Conservation (phyloP, 768 basidiomycete genomes). For the Pluteus cervinus region DNA sequence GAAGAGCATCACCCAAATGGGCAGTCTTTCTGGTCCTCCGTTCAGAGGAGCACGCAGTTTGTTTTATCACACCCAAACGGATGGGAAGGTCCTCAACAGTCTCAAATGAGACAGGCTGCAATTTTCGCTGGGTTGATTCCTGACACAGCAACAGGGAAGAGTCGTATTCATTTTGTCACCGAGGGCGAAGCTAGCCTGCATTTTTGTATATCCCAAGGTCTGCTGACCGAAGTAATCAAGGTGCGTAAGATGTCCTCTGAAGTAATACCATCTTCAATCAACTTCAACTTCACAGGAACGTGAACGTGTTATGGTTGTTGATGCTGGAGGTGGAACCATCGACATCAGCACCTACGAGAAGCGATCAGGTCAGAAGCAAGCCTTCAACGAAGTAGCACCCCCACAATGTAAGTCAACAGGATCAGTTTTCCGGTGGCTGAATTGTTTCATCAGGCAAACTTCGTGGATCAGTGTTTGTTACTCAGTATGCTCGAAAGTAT, state of each 20-base stretch:
- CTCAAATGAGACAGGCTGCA: constrained; percentile 37
- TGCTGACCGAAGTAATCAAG: constrained; percentile 25
- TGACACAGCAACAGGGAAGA: constrained; percentile 23
- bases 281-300: constrained; percentile 7
- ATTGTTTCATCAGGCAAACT: constrained; percentile 22
- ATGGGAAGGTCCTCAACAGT: constrained; percentile 44
- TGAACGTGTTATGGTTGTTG: constrained; percentile 36
- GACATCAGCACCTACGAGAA: constrained; percentile 40
- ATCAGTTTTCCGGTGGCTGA: neutral
- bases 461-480: constrained; percentile 36
- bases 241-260: constrained; percentile 9
- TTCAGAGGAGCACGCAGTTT: constrained; percentile 30
- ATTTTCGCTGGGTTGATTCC: constrained; percentile 35
- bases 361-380: constrained; percentile 21
- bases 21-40: constrained; percentile 28
- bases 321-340: constrained; percentile 44
- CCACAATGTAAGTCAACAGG: constrained; percentile 21
- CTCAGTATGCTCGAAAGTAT: constrained; percentile 23
- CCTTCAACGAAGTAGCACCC: constrained; percentile 34
- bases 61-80: constrained; percentile 46
- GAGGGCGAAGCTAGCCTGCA: constrained; percentile 54
- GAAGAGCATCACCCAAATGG: constrained; percentile 31
- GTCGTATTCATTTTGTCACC: constrained; percentile 42
- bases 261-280: neutral
- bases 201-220: constrained; percentile 36